Evolutionary conservation across 495 filamentous ascomycete species (phyloP).

Genomic region (Darksidea phi): DNA sequence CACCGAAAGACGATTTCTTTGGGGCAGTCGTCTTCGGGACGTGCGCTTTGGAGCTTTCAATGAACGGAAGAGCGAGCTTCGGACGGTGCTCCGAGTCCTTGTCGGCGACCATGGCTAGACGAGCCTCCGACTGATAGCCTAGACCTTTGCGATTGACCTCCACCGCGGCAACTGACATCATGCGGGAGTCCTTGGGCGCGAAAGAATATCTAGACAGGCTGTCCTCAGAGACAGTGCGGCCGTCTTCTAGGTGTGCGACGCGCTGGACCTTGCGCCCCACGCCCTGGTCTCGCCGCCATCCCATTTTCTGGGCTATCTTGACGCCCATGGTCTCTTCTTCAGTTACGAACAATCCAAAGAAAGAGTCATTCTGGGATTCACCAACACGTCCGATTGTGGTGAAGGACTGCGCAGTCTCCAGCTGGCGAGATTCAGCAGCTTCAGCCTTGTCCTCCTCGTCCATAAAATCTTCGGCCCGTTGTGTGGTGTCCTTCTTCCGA

Average conservation of each 20-base stretch:
- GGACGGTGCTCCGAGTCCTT: constrained; percentile 23
- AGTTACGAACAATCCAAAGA: constrained; percentile 73
- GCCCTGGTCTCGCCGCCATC: constrained; percentile 92
- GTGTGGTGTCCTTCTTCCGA: constrained; percentile 66
- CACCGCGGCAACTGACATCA: constrained; percentile 54
- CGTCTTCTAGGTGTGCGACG: constrained; percentile 64
- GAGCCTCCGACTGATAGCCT: constrained; percentile 69
- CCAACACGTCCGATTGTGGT: constrained; percentile 73
- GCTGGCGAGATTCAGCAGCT: constrained; percentile 67
- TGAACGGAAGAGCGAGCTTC: not conserved
- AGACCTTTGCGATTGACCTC: constrained; percentile 75
- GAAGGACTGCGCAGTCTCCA: constrained; percentile 72
- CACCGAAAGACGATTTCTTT: constrained; percentile 63
- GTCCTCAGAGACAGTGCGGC: constrained; percentile 40
- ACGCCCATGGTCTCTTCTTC: constrained; percentile 86
- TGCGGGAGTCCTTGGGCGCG: constrained; percentile 78
- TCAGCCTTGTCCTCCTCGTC: constrained; percentile 95
- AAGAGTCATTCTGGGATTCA: constrained; percentile 55
- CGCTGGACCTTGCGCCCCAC: constrained; percentile 86
- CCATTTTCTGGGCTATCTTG: constrained; percentile 88
- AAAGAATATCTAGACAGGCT: constrained; percentile 61
- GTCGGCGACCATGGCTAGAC: constrained; percentile 33
- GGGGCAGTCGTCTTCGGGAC: constrained; percentile 41
- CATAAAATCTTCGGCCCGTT: constrained; percentile 91
- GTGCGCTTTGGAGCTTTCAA: constrained; percentile 11